Conservation (phyloP, 768 basidiomycete genomes). For the Amanita rimosa region DNA sequence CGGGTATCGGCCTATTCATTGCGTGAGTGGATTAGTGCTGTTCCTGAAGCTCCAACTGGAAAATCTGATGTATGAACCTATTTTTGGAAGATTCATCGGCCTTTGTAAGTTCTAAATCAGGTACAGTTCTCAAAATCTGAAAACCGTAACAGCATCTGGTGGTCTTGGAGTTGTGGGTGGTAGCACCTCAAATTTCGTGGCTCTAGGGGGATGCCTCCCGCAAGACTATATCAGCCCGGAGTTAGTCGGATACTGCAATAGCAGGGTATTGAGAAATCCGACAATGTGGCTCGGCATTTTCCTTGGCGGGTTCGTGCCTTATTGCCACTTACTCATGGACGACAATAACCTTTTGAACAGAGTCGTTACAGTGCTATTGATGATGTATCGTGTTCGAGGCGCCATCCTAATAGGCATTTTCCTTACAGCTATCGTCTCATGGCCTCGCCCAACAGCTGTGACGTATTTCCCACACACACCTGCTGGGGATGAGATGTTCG, state of each 20-base stretch:
- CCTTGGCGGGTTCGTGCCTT: constrained; percentile 55
- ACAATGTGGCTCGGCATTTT: constrained; percentile 85
- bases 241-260: constrained; percentile 49
- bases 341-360: constrained; percentile 19
- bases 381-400: constrained; percentile 80
- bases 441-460: constrained; percentile 72
- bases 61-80: constrained; percentile 3
- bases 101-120: constrained; percentile 33
- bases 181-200: constrained; percentile 55
- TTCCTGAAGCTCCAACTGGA: neutral
- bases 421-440: constrained; percentile 73
- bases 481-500: constrained; percentile 60
- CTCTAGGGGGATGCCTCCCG: constrained; percentile 62
- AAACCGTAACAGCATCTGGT: constrained; percentile 31
- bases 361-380: constrained; percentile 64
- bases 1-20: constrained; percentile 83
- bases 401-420: constrained; percentile 78
- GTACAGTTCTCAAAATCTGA: neutral
- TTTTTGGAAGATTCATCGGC: constrained; percentile 51
- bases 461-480: constrained; percentile 72
- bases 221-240: constrained; percentile 31
- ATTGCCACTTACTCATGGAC: neutral
- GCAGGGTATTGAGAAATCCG: constrained; percentile 57
- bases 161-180: constrained; percentile 75
- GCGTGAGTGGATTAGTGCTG: constrained; percentile 39